Evolutionary conservation across 768 basidiomycete genomes (phyloP), one percentile per base, ranked within the genome.

Genomic region (Mycena galericulata): DNA sequence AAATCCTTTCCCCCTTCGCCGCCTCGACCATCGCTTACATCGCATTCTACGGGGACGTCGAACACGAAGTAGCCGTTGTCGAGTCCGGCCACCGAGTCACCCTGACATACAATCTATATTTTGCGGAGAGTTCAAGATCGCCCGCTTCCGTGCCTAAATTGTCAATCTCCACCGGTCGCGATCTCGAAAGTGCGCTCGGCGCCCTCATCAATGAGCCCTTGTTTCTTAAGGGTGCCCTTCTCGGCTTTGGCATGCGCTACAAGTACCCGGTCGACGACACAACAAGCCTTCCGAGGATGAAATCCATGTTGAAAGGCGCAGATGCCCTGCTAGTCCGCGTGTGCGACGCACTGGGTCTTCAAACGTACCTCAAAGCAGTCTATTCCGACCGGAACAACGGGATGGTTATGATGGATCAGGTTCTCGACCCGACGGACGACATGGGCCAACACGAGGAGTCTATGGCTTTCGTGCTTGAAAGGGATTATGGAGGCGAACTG

Each of bases 161-260:
- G 8, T 43, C 36, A 5, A 53, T 41, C 29, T 15, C 36, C 11
- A 18, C 30, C 12, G 38, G 8, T 24, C 22, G 14, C 30, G 30
- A 63, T 15, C 27, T 65, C 14, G 17, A 34, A 18, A 34, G 32
- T 32, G 38, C 55, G 32, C 71, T 70, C 57, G 78, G 65, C 5
- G 54, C 65, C 12, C 76, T 85, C 18, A 74, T 86, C 8, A 32
- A 67, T 4, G 76, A 82, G 58, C 61, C 71, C 3, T 32, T 49
- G 2, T 82, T 85, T 63, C 74, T 87, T 11, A 79, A 79, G 3
- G 83, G 85, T 8, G 84, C 84, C 1, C 71, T 61, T 15, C 74
- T 87, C 17, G 81, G 78, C 3, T 87, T 85, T 54, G 79, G 80
- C 9, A 73, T 86, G 11, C 71, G 70, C 1, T 78, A 82, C 71